Conservation (phyloP, 73 alveolate species). For the Paramecium caudatum region DNA sequence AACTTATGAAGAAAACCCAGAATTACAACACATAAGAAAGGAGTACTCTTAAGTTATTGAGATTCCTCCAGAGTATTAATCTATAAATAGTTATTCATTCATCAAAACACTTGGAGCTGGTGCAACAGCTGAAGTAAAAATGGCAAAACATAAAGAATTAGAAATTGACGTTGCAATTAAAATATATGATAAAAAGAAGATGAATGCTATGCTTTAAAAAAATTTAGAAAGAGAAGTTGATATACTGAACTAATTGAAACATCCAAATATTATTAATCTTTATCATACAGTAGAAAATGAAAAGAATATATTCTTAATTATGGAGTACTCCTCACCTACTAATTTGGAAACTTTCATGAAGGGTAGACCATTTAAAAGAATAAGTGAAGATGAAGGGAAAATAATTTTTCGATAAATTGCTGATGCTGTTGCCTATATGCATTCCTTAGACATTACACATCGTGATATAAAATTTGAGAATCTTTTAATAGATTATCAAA, state of each 20-base stretch:
- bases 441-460: slow-evolving; percentile 80
- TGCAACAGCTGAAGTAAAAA: slow-evolving; percentile 70
- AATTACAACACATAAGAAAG: slow-evolving; percentile 47
- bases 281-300: slow-evolving; percentile 72
- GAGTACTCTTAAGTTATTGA: slow-evolving; percentile 7
- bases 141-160: slow-evolving; percentile 66
- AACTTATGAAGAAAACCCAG: slow-evolving; percentile 41
- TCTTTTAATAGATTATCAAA: slow-evolving; percentile 79
- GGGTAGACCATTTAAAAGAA: slow-evolving; percentile 72
- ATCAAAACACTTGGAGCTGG: slow-evolving; percentile 72
- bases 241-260: slow-evolving; percentile 55
- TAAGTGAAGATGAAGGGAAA: slow-evolving; percentile 85
- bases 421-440: slow-evolving; percentile 83
- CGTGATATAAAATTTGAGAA: slow-evolving; percentile 92
- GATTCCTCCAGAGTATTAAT: slow-evolving; percentile 22
- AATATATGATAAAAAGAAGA: slow-evolving; percentile 76
- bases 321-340: slow-evolving; percentile 83
- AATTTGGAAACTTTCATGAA: slow-evolving; percentile 77
- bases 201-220: slow-evolving; percentile 31
- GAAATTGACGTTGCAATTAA: slow-evolving; percentile 75
- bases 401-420: slow-evolving; percentile 81
- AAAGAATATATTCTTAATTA: slow-evolving; percentile 75
- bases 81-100: slow-evolving; percentile 32
- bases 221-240: slow-evolving; percentile 76
- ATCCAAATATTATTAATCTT: slow-evolving; percentile 73